These are phyloP conservation scores for Viola pubescens DNA, from an alignment of 441 rosid genomes.

Conservation along the genomic window DNA sequence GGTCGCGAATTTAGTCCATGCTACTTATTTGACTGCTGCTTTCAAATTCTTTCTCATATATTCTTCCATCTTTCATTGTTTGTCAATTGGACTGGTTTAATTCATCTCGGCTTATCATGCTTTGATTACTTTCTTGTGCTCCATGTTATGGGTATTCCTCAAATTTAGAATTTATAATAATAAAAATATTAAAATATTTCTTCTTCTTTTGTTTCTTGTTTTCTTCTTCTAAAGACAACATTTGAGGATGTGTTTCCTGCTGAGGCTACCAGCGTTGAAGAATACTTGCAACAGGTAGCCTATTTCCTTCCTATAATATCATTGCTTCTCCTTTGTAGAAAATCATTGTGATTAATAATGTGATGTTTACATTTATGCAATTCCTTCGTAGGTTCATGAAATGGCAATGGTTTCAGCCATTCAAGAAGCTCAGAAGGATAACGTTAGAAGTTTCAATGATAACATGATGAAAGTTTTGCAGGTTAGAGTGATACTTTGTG, in stretches of 20 bases:
- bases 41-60: too few relatives aligned
- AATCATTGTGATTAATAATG: background rate
- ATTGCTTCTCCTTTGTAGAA: background rate
- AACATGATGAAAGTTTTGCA: constrained; percentile 86
- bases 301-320: too few relatives aligned
- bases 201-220: constrained; percentile 17
- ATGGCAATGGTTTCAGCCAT: constrained; percentile 95
- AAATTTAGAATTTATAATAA: background rate
- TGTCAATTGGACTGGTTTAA: too few relatives aligned
- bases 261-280: constrained; percentile 90
- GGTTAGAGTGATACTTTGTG: constrained; percentile 39
- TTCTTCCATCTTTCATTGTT: too few relatives aligned
- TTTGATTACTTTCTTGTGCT: background rate
- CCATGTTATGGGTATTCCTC: background rate
- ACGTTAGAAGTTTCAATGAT: constrained; percentile 77
- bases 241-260: constrained; percentile 98
- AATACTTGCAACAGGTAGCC: constrained; percentile 85
- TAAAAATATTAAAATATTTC: constrained; percentile 4
- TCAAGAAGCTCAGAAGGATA: constrained; percentile 96
- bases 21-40: background rate
- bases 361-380: background rate
- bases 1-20: background rate
- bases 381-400: constrained; percentile 69
- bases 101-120: constrained; percentile 1
- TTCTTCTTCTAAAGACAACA: constrained; percentile 45